Percentiles rank a stretch among this genome's conserved stretches.
These are phyloP conservation scores for Umbilicaria muhlenbergii DNA, from an alignment of 495 filamentous ascomycete species.

Conservation along the genomic window DNA sequence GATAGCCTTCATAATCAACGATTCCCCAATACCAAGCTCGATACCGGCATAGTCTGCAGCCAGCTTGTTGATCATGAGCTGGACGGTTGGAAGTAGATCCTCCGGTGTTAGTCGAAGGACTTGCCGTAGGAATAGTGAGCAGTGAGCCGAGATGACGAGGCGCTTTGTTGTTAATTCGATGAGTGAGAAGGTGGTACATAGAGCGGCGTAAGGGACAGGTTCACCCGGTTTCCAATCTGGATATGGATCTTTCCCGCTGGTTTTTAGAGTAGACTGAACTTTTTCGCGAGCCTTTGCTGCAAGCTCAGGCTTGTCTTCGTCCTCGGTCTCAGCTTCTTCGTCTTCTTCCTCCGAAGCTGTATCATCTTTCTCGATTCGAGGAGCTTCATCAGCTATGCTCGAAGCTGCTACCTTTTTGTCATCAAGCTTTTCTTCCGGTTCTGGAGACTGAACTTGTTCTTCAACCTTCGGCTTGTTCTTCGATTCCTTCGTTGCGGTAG, in stretches of 20 bases:
- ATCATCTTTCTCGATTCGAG: conserved; percentile 12
- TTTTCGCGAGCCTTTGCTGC: conserved; percentile 66
- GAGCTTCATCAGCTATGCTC: neutral
- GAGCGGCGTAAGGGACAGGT: conserved; percentile 84
- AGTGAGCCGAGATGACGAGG: conserved; percentile 71
- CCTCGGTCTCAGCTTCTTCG: conserved; percentile 39
- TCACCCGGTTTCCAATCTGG: conserved; percentile 84
- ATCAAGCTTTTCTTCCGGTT: neutral
- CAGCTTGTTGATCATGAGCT: conserved; percentile 95
- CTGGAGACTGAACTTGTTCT: neutral
- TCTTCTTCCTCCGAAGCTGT: conserved; percentile 24
- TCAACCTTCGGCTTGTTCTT: neutral
- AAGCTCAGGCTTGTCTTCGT: conserved; percentile 60
- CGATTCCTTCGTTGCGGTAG: neutral
- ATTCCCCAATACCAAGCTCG: conserved; percentile 93
- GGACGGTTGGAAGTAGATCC: conserved; percentile 72
- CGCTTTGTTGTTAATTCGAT: conserved; percentile 89
- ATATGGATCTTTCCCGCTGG: conserved; percentile 59
- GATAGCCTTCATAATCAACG: conserved; percentile 95
- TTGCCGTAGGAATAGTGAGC: conserved; percentile 80
- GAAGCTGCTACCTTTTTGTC: neutral
- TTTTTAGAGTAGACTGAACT: conserved; percentile 61
- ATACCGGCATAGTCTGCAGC: conserved; percentile 93
- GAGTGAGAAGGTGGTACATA: conserved; percentile 87
- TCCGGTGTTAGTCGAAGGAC: conserved; percentile 80